phyloP scores from a whole-genome alignment of 805 yeast genomes.

The Clavispora phyllophila region DNA sequence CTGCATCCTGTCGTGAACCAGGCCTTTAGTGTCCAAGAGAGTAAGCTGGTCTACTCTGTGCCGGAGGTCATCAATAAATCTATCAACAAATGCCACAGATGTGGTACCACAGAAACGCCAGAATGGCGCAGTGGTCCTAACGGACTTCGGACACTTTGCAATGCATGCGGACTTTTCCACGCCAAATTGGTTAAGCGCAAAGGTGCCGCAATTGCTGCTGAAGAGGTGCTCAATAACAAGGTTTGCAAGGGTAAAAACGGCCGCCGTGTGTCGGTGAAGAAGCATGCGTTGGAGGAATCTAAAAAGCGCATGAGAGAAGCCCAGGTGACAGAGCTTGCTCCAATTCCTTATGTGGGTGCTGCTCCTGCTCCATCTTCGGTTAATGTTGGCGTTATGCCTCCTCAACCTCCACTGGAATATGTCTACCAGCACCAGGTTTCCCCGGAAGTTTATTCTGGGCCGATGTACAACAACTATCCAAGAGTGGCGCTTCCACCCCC shows the following conservation, averaged over 20 bases:
- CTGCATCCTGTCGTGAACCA: neutral
- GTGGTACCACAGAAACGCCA: conserved; percentile 44
- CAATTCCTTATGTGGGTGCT: conserved; percentile 2
- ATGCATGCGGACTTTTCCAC: conserved; percentile 41
- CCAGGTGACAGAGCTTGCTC: conserved; percentile 9
- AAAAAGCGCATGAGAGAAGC: conserved; percentile 3
- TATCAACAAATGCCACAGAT: conserved; percentile 37
- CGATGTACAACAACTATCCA: neutral
- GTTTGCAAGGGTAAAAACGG: conserved; percentile 43
- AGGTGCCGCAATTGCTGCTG: conserved; percentile 27
- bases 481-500: conserved; percentile 3
- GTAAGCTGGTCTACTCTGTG: conserved; percentile 3
- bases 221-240: conserved; percentile 38
- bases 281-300: conserved; percentile 8
- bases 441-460: neutral
- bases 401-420: neutral
- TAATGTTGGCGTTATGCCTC: neutral
- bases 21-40: conserved; percentile 1
- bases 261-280: conserved; percentile 33
- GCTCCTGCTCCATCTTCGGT: neutral
- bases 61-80: conserved; percentile 17
- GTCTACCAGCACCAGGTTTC: neutral
- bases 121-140: conserved; percentile 44
- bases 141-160: conserved; percentile 41
- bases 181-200: conserved; percentile 33